Base-by-base conservation (phyloP, 306 rosid genomes). In the Cicer chorassanicum region DNA sequence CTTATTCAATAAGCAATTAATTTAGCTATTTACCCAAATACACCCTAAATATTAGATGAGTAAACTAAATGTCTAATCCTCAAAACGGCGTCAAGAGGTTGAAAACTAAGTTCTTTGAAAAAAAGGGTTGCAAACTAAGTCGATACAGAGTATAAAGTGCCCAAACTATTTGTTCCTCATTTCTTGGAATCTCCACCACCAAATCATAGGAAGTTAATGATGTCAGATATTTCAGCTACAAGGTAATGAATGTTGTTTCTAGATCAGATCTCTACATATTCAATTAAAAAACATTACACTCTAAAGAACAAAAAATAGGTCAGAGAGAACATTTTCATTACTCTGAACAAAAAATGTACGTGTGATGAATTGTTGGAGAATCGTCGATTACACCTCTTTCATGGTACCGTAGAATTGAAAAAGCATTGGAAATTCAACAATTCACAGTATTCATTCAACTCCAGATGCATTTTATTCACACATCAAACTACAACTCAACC, bases 151-250 rank as follows among this genome's bases (percentile, higher is more conserved):
- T 40, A 19, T 8, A 51, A 43, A 3, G 54, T 61, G 51, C 69
- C 50, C 38, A 14, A 14, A 41, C 69, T 64, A 64, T 9, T 9
- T 40, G 61, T 65, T 70, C 72, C 68, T 9, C 24, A 34, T 42
- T 16, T 65, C 66, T 60, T 72, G 68, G 71, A 79, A 44, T 48
- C 14, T 66, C 45, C 62, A 62, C 49, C 65, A 24, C 66, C 66
- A 18, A 60, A 12, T 60, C n/a, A 5, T 36, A 6, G 18, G 49
- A 36, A 72, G 45, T 72, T 14, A 10, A 65, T 36, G 50, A 0
- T 13, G 51, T n/a, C 11, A 41, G 36, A 68, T 13, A 68, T 67
- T 74, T 48, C 36, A 74, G 24, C 72, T 42, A 42, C 14, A 71
- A 14, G 19, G 15, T 53, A 15, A 51, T 7, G 13, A 12, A 10